Conservation (phyloP, 495 filamentous ascomycete genomes). For the Aspergillus bertholletiae region DNA sequence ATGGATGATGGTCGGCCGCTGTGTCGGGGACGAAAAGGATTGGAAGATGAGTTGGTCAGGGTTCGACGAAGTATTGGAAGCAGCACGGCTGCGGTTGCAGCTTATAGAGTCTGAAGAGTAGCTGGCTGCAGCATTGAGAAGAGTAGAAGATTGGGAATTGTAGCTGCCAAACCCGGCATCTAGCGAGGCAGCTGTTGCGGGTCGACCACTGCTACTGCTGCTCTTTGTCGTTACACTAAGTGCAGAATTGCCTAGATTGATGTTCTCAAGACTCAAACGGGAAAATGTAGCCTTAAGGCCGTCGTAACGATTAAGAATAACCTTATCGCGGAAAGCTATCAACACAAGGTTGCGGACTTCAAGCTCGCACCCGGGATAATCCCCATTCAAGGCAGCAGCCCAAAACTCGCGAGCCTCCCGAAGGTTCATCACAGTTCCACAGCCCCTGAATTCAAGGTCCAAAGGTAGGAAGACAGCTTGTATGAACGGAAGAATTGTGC, state of each 20-base stretch:
- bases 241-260: constrained; percentile 57
- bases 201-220: constrained; percentile 48
- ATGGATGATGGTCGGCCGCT: constrained; percentile 40
- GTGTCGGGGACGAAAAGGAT: constrained; percentile 50
- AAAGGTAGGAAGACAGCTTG: constrained; percentile 95
- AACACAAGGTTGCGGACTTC: constrained; percentile 88
- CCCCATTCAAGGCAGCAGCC: constrained; percentile 46
- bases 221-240: constrained; percentile 46
- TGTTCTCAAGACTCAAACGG: constrained; percentile 76
- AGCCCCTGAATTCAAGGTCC: constrained; percentile 89
- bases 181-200: constrained; percentile 66
- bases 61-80: constrained; percentile 78
- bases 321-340: constrained; percentile 81
- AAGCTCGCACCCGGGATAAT: constrained; percentile 49
- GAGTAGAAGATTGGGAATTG: constrained; percentile 69
- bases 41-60: constrained; percentile 46
- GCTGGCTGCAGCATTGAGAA: constrained; percentile 57
- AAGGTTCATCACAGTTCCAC: constrained; percentile 68
- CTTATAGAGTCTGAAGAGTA: constrained; percentile 45
- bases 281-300: constrained; percentile 87
- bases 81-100: constrained; percentile 62
- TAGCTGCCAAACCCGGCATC: constrained; percentile 68
- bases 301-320: constrained; percentile 83
- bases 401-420: constrained; percentile 86
- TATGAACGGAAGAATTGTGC: constrained; percentile 85